Evolutionary conservation across 768 basidiomycete species (phyloP), one percentile per base, ranked within the genome.

Genomic region (Lactifluus echinatus): DNA sequence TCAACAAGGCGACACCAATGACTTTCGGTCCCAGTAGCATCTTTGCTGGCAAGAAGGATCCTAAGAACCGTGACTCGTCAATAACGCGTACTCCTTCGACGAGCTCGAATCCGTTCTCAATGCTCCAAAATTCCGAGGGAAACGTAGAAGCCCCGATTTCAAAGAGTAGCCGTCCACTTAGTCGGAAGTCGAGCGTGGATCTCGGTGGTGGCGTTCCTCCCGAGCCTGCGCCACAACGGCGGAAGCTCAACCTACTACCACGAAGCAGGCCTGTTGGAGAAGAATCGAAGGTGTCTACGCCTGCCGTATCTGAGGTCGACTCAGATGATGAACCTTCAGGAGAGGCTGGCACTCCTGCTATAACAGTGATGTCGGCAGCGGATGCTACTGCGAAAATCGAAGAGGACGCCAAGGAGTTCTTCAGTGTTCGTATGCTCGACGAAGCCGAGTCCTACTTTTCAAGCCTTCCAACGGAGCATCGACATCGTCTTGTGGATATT

Each of bases 381-480:
- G 82, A 83, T n/a, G 88, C 83, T 36, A 76, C 79, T 71, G 81
- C 81, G 69, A 89, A 86, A 76, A 85, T 95, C 63, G 77, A 75
- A 14, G 85, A 92, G 64, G 89, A 94, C 64, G 73, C 75, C 55
- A 91, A 90, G 72, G 92, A 97, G 75, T 88, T 92, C 75, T 93
- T 86, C 71, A 80, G 76, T 62, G 82, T 90, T 64, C 86, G 89
- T 62, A 87, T 85, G 66, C 69, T 96, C 55, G 84, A 86, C 33
- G 94, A 96, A 70, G 93, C 90, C 14, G 91, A 92, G 63, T 79
- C 79, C 24, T 94, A 93, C 75, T 93, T 95, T 73, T 77, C 80
- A 49, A 79, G 75, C 19, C 76, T 97, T 26, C 84, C 91, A 7
- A 70, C 77, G 26, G 77, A 77, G 55, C 78, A 85, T 64, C 85